Conservation (phyloP, 208 protist genomes). For the Paratrypanosoma confusum region DNA sequence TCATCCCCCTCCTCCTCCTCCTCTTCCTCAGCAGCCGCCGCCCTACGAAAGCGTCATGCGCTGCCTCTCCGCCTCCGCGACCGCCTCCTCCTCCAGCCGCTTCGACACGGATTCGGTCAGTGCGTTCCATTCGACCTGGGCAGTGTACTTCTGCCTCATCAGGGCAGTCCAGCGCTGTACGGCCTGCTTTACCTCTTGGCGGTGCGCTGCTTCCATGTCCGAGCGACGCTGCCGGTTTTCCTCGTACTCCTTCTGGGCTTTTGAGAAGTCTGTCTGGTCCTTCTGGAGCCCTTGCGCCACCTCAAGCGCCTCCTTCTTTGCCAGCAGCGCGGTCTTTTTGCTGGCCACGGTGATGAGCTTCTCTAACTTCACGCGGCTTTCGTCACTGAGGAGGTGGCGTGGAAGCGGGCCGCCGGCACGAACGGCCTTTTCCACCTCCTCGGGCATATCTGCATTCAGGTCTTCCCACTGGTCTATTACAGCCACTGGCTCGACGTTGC, state of each 20-base stretch:
- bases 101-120: constrained; percentile 63
- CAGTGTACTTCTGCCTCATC: constrained; percentile 37
- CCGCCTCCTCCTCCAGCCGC: constrained; percentile 53
- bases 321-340: constrained; percentile 47
- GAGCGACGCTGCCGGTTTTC: constrained; percentile 17
- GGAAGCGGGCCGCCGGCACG: constrained; percentile 12
- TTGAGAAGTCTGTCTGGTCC: constrained; percentile 38
- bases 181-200: constrained; percentile 20
- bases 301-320: constrained; percentile 70
- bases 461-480: constrained; percentile 1
- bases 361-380: constrained; percentile 37
- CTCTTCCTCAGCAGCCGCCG: too few relatives aligned
- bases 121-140: constrained; percentile 47
- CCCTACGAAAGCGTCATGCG: too few relatives aligned
- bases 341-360: constrained; percentile 28
- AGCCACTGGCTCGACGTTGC: constrained; percentile 26
- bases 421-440: constrained; percentile 5
- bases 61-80: constrained; percentile 54
- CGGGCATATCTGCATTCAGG: not conserved
- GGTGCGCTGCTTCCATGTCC: constrained; percentile 27
- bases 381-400: constrained; percentile 27
- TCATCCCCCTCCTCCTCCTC: too few relatives aligned
- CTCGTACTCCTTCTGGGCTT: constrained; percentile 25
- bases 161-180: constrained; percentile 31
- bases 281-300: constrained; percentile 35